Evolutionary conservation across 1,284 basidiomycete genomes (phyloP), one percentile per base, ranked within the genome.

Genomic region (Trametes hirsuta): DNA sequence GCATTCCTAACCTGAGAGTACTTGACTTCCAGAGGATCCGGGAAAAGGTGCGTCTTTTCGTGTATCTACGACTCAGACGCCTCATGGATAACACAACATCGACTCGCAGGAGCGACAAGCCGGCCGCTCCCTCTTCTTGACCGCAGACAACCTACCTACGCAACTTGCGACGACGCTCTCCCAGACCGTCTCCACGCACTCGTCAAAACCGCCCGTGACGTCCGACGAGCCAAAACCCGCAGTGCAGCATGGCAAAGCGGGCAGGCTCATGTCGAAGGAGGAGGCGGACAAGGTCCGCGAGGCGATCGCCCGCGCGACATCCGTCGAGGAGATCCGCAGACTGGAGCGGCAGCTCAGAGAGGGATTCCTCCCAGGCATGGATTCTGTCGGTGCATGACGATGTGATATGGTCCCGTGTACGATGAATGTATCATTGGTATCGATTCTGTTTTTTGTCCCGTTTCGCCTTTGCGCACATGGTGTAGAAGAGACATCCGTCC

Each of bases 21-120:
- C 84, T 99, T 71, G 97, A 99, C 84, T 99, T 93, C 77, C 90
- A 94, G 81, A 88, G 97, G 76, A 92, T 99, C 73, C 93, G 94
- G 76, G 94, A 98, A 75, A 93, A 94, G 85, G 93, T 94, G 77
- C 79, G 90, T 76, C 46, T 21, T 47, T 25, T 53, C 47, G 35
- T 8, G 18, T 44, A 22, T 37, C 22, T 3, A 21, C 18, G 25
- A 21, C 18, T 18, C 18, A 52, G 45, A 39, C 37, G 40, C 36
- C 21, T 18, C 34, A 14, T 47, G 54, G 39, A 56, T 41, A 14
- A 46, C n/a, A 42, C 50, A 22, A 36, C 6, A 12, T 39, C 12
- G 15, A 21, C 34, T 25, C 66, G 61, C 72, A 95, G 86, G 93
- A 95, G 77, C 88, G 94, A 61, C 79, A 87, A 74, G 76, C 85